Conservation (phyloP, 2,329 filamentous ascomycete genomes). For the Chrysosphaeria jannelii region DNA sequence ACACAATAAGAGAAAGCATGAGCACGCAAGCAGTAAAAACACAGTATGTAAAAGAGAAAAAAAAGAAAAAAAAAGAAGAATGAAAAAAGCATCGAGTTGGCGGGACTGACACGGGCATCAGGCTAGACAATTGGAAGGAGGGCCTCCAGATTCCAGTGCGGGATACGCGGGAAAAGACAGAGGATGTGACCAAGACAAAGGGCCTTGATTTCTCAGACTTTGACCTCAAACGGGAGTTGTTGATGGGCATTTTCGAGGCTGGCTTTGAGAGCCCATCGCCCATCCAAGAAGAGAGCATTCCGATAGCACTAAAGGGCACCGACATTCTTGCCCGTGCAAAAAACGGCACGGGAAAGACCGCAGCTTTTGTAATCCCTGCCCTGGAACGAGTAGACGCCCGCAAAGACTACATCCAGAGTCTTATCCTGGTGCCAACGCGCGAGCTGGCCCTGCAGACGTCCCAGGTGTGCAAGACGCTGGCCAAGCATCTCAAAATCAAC, state of each 20-base stretch:
- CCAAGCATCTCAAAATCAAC: constrained; percentile 88
- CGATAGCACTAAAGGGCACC: constrained; percentile 77
- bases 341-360: constrained; percentile 96
- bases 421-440: constrained; percentile 87
- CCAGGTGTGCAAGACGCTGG: constrained; percentile 93
- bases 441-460: constrained; percentile 95
- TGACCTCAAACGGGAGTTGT: constrained; percentile 69
- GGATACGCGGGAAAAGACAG: constrained; percentile 39
- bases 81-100: too few relatives aligned
- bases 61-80: too few relatives aligned
- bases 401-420: constrained; percentile 79
- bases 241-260: constrained; percentile 98
- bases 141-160: constrained; percentile 39
- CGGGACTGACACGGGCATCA: too few relatives aligned
- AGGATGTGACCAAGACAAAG: constrained; percentile 97
- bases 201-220: constrained; percentile 96
- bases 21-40: too few relatives aligned
- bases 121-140: constrained; percentile 49
- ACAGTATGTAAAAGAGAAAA: too few relatives aligned
- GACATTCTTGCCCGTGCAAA: constrained; percentile 92
- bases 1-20: too few relatives aligned
- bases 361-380: constrained; percentile 86
- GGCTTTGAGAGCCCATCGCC: constrained; percentile 96
- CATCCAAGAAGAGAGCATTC: constrained; percentile 97
- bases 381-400: constrained; percentile 93